phyloP scores from a whole-genome alignment of 768 basidiomycete species.

The Coprinopsis cinerea region DNA sequence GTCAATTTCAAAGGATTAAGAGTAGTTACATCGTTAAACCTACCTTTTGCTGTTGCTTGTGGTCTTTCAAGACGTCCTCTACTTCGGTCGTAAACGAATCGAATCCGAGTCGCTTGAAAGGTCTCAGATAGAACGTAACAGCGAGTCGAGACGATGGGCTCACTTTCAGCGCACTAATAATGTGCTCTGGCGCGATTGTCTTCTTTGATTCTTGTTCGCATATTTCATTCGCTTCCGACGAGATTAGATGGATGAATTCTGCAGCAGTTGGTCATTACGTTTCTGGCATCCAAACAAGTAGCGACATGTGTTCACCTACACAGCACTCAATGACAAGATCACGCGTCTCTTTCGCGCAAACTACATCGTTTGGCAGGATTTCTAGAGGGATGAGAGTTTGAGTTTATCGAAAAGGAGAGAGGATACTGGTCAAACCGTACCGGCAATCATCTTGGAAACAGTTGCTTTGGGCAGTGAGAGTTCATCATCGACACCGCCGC shows the following conservation, averaged over 20 bases:
- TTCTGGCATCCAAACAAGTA: neutral
- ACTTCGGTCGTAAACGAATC: slow-evolving; percentile 88
- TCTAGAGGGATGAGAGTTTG: slow-evolving; percentile 44
- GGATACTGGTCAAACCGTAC: slow-evolving; percentile 34
- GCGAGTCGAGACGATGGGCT: slow-evolving; percentile 20
- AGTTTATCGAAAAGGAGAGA: neutral
- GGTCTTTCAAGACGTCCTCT: slow-evolving; percentile 89
- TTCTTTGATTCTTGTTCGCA: slow-evolving; percentile 98
- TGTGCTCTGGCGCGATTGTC: slow-evolving; percentile 97
- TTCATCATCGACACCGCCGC: slow-evolving; percentile 77
- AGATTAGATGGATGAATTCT: slow-evolving; percentile 99
- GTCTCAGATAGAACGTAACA: slow-evolving; percentile 5
- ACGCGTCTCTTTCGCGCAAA: slow-evolving; percentile 92
- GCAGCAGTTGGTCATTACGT: slow-evolving; percentile 8
- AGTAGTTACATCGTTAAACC: slow-evolving; percentile 14
- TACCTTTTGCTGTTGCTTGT: slow-evolving; percentile 94
- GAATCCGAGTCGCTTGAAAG: slow-evolving; percentile 77
- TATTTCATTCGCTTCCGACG: slow-evolving; percentile 95
- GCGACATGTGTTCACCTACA: slow-evolving; percentile 74
- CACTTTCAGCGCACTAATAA: slow-evolving; percentile 86
- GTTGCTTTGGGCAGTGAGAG: slow-evolving; percentile 95
- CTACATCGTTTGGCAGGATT: slow-evolving; percentile 78
- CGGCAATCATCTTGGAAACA: slow-evolving; percentile 93
- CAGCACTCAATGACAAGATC: slow-evolving; percentile 98
- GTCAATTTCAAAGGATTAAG: slow-evolving; percentile 5